Percentiles rank a stretch among this genome's conserved stretches.
These are phyloP conservation scores for Iris macrosiphon DNA, from an alignment of 106 monocot species.

Conservation along the genomic window DNA sequence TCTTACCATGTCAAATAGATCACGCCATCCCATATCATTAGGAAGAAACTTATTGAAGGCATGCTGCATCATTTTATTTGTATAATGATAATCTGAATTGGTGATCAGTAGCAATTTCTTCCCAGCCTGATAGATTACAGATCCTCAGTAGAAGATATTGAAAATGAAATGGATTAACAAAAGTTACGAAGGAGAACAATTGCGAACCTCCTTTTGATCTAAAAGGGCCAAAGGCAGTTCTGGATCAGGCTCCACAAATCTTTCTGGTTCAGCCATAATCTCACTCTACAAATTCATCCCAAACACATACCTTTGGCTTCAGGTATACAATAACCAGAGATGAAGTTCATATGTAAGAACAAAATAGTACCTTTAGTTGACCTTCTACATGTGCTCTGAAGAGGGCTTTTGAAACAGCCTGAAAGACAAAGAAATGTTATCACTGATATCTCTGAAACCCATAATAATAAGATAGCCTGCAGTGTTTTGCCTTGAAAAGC, in stretches of 20 bases:
- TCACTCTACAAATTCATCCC: conserved; percentile 55
- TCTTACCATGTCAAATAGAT: conserved; percentile 95
- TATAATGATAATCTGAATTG: conserved; percentile 96
- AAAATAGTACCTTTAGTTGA: conserved; percentile 66
- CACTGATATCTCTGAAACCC: conserved; percentile 3
- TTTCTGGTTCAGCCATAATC: conserved; percentile 86
- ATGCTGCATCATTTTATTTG: conserved; percentile 99
- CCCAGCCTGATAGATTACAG: conserved; percentile 63
- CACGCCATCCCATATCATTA: conserved; percentile 90
- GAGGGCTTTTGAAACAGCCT: conserved; percentile 88
- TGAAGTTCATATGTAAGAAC: not conserved
- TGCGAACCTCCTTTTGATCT: conserved; percentile 90
- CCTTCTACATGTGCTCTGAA: conserved; percentile 98
- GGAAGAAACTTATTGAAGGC: conserved; percentile 93
- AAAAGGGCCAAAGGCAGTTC: conserved; percentile 93
- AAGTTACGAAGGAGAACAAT: not conserved
- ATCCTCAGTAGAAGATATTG: not conserved
- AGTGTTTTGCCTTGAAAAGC: conserved; percentile 58
- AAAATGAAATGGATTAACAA: conserved; percentile 1
- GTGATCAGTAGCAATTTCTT: conserved; percentile 79
- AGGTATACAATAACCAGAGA: conserved; percentile 1
- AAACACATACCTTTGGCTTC: not conserved
- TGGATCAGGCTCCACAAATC: conserved; percentile 92
- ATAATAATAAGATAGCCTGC: conserved; percentile 6
- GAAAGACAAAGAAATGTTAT: conserved; percentile 22